phyloP scores from a whole-genome alignment of 2,329 filamentous ascomycete genomes.

The Scedosporium boydii region DNA sequence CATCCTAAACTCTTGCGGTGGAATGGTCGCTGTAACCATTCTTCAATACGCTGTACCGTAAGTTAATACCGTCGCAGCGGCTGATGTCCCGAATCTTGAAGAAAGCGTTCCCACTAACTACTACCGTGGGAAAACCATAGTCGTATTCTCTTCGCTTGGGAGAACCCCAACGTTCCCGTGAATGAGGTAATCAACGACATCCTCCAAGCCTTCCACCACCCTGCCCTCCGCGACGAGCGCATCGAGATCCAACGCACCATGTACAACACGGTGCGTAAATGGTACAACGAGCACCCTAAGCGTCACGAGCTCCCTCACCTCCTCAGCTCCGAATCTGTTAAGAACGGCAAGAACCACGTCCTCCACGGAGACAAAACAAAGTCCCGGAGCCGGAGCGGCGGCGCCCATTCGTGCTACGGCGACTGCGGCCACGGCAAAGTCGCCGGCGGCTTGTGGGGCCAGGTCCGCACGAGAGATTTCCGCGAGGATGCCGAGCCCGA shows the following conservation, averaged over 20 bases:
- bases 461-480: slow-evolving; percentile 50
- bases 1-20: slow-evolving; percentile 67
- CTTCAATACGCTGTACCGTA: slow-evolving; percentile 79
- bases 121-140: slow-evolving; percentile 1
- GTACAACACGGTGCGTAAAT: slow-evolving; percentile 77
- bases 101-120: no score
- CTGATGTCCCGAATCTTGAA: no score
- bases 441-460: slow-evolving; percentile 49
- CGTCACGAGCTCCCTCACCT: slow-evolving; percentile 60
- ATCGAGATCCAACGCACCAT: slow-evolving; percentile 78
- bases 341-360: slow-evolving; percentile 70
- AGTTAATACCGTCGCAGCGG: slow-evolving; percentile 17
- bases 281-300: slow-evolving; percentile 63
- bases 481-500: background rate
- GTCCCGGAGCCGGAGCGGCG: slow-evolving; percentile 21
- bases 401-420: slow-evolving; percentile 31
- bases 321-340: slow-evolving; percentile 78
- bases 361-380: slow-evolving; percentile 24
- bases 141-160: slow-evolving; percentile 85
- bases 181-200: slow-evolving; percentile 79
- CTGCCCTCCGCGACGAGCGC: slow-evolving; percentile 64
- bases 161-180: slow-evolving; percentile 73
- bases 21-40: slow-evolving; percentile 62
- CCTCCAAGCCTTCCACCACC: slow-evolving; percentile 80
- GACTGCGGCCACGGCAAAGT: slow-evolving; percentile 47